These are phyloP conservation scores for Ceratobasidium sp. DNA, from an alignment of 1,284 basidiomycete species.

Conservation along the genomic window DNA sequence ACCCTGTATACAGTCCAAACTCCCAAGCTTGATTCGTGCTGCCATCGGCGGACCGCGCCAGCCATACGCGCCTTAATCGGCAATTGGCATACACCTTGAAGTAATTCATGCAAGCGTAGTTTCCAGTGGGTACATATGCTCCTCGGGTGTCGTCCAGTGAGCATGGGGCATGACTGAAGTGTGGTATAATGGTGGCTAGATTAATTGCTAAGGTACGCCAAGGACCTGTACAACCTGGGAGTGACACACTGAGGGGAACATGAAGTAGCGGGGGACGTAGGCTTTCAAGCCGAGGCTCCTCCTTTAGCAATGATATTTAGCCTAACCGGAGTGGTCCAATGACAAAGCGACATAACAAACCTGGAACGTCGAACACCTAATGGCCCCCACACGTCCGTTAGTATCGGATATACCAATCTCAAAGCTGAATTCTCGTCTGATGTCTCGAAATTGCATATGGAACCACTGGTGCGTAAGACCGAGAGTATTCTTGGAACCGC, in stretches of 20 bases:
- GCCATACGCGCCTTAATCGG: constrained; percentile 79
- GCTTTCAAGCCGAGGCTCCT: constrained; percentile 60
- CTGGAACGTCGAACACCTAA: constrained; percentile 84
- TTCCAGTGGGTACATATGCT: constrained; percentile 58
- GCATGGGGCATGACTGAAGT: constrained; percentile 56
- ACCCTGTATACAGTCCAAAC: constrained; percentile 60
- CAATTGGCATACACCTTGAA: constrained; percentile 83
- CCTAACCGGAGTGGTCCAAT: constrained; percentile 24
- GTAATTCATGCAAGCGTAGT: constrained; percentile 69
- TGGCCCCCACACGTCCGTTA: constrained; percentile 61
- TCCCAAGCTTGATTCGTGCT: constrained; percentile 65
- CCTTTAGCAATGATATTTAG: constrained; percentile 52
- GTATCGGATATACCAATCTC: constrained; percentile 78
- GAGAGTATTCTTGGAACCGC: constrained; percentile 51
- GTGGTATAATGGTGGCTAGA: constrained; percentile 64
- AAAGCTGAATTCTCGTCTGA: constrained; percentile 74
- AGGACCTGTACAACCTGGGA: constrained; percentile 57
- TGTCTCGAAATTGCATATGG: constrained; percentile 72
- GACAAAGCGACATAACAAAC: constrained; percentile 52
- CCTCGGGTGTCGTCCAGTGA: constrained; percentile 29
- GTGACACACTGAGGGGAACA: constrained; percentile 71
- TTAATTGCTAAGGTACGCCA: constrained; percentile 74
- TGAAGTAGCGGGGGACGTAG: constrained; percentile 64
- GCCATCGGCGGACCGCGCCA: constrained; percentile 57
- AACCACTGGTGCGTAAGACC: constrained; percentile 76